Evolutionary conservation across 306 rosid genomes (phyloP), one percentile per base, ranked within the genome.

Genomic region (Erythrophleum fordii): DNA sequence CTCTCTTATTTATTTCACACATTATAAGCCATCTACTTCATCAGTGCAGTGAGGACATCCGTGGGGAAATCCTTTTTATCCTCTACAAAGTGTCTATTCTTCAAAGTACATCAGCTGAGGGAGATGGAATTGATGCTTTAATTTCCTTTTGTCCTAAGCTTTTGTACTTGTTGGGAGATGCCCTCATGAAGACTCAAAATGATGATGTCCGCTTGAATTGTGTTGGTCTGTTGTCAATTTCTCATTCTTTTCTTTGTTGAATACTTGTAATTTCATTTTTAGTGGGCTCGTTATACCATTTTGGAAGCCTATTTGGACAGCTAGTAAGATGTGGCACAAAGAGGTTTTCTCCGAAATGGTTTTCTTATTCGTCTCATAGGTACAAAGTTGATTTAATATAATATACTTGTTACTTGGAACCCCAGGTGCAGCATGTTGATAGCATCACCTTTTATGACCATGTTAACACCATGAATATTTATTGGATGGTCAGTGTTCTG

Each of bases 121-220:
- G 86, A 37, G 88, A 87, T 70, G 94, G 88, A 83, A 75, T 61
- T 83, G 94, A 88, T 83, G 51, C 90, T 73, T 81, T 95, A 37
- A 69, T 81, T 72, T 75, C 89, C 62, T 93, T 89, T 73, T 87
- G 94, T 87, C 92, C 97, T 46, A 87, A 86, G 89, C 85, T 95
- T 67, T 70, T 91, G 86, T 83, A 83, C 88, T 77, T 95, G 77
- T 83, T 92, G 83, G 77, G 86, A 82, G 94, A 95, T 80, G 94
- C 89, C 61, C 94, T 95, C 39, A 78, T 85, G 87, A 95, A 95
- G 91, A 89, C 95, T 73, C 94, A 93, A 79, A 87, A 81, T 44
- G 93, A 91, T 75, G 98, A 95, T 81, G 96, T 91, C 73, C 92
- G 94, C 72, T 88, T 91, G 87, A 95, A 95, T 75, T 93, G 98